Conservation (phyloP, 2,329 filamentous ascomycete species). For the Microsporum ferrugineum region DNA sequence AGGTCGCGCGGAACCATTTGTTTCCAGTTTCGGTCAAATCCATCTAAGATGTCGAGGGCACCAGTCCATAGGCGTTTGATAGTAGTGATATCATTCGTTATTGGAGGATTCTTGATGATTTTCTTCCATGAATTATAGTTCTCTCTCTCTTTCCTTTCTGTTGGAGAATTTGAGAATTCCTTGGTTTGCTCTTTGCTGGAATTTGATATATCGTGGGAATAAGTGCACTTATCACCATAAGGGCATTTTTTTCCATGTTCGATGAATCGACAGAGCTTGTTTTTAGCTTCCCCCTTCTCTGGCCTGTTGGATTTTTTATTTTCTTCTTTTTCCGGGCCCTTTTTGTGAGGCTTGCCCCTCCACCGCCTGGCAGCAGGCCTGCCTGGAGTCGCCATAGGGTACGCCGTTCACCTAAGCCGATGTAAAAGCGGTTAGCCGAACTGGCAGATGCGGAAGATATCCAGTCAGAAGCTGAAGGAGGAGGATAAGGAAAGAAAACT, state of each 20-base stretch:
- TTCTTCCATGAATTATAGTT: conserved; percentile 23
- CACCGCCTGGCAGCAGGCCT: neutral
- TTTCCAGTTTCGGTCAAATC: conserved; percentile 22
- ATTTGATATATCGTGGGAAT: neutral
- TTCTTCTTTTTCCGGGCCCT: neutral
- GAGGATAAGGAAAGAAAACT: too few relatives aligned
- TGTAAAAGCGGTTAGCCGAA: neutral
- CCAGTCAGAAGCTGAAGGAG: too few relatives aligned
- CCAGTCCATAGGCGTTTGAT: conserved; percentile 22
- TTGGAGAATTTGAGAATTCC: conserved; percentile 7
- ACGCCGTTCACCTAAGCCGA: neutral
- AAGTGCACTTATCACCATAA: neutral
- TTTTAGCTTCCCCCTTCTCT: neutral
- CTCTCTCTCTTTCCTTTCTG: conserved; percentile 18
- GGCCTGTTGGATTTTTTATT: too few relatives aligned
- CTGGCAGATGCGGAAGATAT: too few relatives aligned
- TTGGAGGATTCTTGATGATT: conserved; percentile 16
- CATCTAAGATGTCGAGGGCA: conserved; percentile 21
- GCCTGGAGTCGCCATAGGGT: neutral
- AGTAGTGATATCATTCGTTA: conserved; percentile 13
- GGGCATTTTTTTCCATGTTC: neutral
- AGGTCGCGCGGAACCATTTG: conserved; percentile 25
- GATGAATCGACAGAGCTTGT: neutral
- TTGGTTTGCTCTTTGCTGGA: neutral
- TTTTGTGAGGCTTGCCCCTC: neutral